Evolutionary conservation across 2,329 filamentous ascomycete species (phyloP).

Genomic region (Penicillium sp.): DNA sequence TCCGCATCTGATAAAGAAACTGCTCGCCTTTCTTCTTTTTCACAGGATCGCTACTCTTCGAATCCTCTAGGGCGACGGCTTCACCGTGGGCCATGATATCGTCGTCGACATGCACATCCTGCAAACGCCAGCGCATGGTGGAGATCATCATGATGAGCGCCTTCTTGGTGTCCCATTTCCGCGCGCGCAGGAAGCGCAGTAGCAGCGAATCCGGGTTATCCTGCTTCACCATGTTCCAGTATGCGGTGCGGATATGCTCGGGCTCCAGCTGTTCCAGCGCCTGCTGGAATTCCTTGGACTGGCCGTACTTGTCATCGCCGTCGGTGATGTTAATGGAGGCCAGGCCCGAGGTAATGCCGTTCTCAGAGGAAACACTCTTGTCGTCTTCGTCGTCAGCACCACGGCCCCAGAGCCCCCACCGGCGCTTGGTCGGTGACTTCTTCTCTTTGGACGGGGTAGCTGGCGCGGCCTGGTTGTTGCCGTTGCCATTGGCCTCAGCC

Average conservation of each 20-base stretch:
- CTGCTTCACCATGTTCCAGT: conserved; percentile 94
- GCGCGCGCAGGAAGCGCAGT: conserved; percentile 77
- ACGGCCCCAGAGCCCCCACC: conserved; percentile 62
- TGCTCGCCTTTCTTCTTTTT: conserved; percentile 67
- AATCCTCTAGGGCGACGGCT: conserved; percentile 57
- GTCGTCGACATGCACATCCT: conserved; percentile 81
- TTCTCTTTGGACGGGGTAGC: conserved; percentile 38
- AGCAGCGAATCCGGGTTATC: conserved; percentile 86
- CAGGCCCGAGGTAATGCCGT: conserved; percentile 37
- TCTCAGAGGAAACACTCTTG: conserved; percentile 32
- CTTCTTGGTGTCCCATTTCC: conserved; percentile 93
- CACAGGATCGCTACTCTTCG: conserved; percentile 55
- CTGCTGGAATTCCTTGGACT: conserved; percentile 78
- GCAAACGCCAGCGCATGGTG: conserved; percentile 84
- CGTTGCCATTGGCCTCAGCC: conserved; percentile 10
- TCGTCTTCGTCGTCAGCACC: conserved; percentile 47
- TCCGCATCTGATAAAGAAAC: conserved; percentile 75
- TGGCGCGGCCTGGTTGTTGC: conserved; percentile 15
- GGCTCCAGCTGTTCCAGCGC: conserved; percentile 72
- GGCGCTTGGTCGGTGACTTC: conserved; percentile 68
- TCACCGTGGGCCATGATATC: conserved; percentile 80
- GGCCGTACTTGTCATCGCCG: conserved; percentile 85
- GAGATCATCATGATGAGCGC: conserved; percentile 91
- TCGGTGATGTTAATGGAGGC: conserved; percentile 43
- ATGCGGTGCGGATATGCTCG: conserved; percentile 70